phyloP scores from a whole-genome alignment of 2,329 filamentous ascomycete genomes.

The Clarireedia monteithiana region DNA sequence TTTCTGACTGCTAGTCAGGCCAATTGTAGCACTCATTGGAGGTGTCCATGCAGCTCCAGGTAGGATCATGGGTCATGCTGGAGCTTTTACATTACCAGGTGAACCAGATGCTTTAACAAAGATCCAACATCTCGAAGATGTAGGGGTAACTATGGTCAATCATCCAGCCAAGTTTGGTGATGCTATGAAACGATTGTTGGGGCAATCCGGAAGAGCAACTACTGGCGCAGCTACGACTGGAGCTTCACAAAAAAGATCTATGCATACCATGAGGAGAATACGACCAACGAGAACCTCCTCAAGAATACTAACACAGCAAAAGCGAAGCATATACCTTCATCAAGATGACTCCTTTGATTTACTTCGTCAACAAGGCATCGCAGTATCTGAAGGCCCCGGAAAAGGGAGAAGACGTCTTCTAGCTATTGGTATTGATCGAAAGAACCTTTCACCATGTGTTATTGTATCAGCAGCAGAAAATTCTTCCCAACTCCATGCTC shows the following conservation, averaged over 20 bases:
- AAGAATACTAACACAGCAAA: slow-evolving; percentile 29
- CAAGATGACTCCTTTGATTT: slow-evolving; percentile 46
- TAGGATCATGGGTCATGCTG: slow-evolving; percentile 71
- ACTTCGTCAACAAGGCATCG: slow-evolving; percentile 43
- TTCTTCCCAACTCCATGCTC: slow-evolving; percentile 35
- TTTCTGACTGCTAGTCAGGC: slow-evolving; percentile 35
- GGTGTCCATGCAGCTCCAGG: slow-evolving; percentile 56
- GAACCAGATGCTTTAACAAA: slow-evolving; percentile 61
- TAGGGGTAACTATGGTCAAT: slow-evolving; percentile 62
- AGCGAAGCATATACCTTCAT: slow-evolving; percentile 47
- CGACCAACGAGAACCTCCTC: slow-evolving; percentile 6
- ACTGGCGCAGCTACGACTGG: slow-evolving; percentile 30
- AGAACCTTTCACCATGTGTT: slow-evolving; percentile 53
- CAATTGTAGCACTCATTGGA: slow-evolving; percentile 64
- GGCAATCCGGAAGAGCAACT: slow-evolving; percentile 31
- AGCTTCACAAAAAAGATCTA: slow-evolving; percentile 39
- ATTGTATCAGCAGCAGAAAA: slow-evolving; percentile 42
- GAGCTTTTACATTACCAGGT: slow-evolving; percentile 60
- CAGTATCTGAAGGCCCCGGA: slow-evolving; percentile 31
- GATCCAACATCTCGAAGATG: slow-evolving; percentile 55
- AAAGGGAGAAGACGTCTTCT: slow-evolving; percentile 41
- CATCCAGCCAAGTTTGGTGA: slow-evolving; percentile 70
- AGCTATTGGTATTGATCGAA: slow-evolving; percentile 58
- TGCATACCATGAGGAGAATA: slow-evolving; percentile 39
- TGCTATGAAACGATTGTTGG: slow-evolving; percentile 55